Evolutionary conservation across 2,329 filamentous ascomycete species (phyloP).

Genomic region (Fragosphaeria purpurea): DNA sequence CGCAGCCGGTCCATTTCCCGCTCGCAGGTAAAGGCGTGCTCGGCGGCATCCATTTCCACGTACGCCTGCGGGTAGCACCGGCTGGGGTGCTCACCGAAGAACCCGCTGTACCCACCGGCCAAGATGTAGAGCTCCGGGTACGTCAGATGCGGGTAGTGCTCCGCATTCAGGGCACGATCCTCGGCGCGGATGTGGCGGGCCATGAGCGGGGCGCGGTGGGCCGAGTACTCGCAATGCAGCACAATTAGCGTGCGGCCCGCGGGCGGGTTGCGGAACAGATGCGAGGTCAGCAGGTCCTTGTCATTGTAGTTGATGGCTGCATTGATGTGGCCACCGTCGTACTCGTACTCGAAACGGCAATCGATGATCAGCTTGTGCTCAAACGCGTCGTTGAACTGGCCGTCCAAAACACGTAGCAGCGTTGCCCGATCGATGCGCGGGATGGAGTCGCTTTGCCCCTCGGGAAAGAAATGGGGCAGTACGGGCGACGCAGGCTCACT

Average conservation of each 20-base stretch:
- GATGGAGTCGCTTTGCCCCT: constrained; percentile 74
- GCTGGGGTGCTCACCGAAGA: constrained; percentile 68
- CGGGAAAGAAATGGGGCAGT: constrained; percentile 74
- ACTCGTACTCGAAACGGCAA: constrained; percentile 98
- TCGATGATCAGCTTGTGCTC: constrained; percentile 82
- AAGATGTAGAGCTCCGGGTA: constrained; percentile 97
- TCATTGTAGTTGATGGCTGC: constrained; percentile 94
- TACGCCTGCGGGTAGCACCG: constrained; percentile 93
- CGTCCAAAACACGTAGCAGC: constrained; percentile 78
- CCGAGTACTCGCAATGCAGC: constrained; percentile 98
- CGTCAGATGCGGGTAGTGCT: constrained; percentile 78
- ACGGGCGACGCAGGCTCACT: constrained; percentile 38
- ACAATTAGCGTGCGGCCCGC: constrained; percentile 69
- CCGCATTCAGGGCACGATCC: constrained; percentile 76
- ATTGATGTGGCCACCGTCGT: constrained; percentile 89
- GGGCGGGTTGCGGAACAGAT: constrained; percentile 63
- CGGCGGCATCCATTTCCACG: constrained; percentile 89
- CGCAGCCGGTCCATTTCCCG: constrained; percentile 89
- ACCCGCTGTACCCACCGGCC: constrained; percentile 90
- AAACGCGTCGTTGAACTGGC: constrained; percentile 66
- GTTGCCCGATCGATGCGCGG: constrained; percentile 78
- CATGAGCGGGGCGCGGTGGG: constrained; percentile 91
- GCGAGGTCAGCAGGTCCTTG: constrained; percentile 72
- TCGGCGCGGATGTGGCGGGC: constrained; percentile 84
- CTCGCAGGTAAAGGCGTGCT: constrained; percentile 88